Base-by-base conservation (phyloP, 768 basidiomycete genomes). In the Auriscalpium vulgare region DNA sequence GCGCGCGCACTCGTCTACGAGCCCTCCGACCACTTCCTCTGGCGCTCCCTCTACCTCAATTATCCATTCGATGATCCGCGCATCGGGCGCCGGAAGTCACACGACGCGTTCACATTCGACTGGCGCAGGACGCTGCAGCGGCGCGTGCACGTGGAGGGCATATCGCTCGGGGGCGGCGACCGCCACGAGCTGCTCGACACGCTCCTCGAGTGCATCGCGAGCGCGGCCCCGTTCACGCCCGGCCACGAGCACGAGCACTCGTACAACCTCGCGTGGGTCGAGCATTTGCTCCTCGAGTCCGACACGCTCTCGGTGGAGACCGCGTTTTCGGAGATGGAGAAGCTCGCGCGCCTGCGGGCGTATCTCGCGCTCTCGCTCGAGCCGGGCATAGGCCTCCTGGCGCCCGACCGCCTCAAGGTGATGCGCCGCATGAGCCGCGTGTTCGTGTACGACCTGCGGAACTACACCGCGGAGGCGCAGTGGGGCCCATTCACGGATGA, bases 1-100 rank as follows among this genome's bases (percentile, higher is more conserved):
- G 77, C 82, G 14, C 71, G 71, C 60, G 62, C 65, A 43, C 68
- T 87, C 47, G 75, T 87, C 46, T 79, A 82, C 63, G 65, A 71
- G 19, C 57, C 72, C 35, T 57, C 70, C 34, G 82, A 85, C 68
- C 77, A 78, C 48, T 79, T 81, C 64, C 75, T 91, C 43, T 91
- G 87, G 87, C 81, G 83, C 53, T 72, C 78, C 52, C 72, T 88
- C 51, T 88, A 84, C 68, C 77, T 85, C 40, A 55, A 57, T 8
- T 68, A 69, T 48, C 75, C 78, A 7, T 88, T 87, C 66, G 88
- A 90, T 64, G 80, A 85, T 62, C 84, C 85, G n/a, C 73, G 80
- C 57, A 59, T 19, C 50, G 57, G 44, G 51, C 60, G 46, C 23
- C 37, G n/a, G n/a, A 13, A 23, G 10, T 7, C 51, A 10, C 4